Base-by-base conservation (phyloP, 2,329 filamentous ascomycete species). In the Trichophyton benhamiae region DNA sequence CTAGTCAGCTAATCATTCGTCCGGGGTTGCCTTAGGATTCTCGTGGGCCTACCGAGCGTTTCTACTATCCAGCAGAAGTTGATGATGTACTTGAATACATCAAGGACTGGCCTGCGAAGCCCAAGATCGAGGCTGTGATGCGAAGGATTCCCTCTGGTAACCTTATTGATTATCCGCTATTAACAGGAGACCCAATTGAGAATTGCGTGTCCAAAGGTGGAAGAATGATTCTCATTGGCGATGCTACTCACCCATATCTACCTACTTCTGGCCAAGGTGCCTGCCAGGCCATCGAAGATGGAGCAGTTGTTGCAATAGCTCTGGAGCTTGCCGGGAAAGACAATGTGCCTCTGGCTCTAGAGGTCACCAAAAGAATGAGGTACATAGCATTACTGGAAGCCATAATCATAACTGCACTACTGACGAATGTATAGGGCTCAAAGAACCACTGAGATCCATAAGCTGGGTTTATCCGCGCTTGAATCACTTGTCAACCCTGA, bases 221-320 rank as follows among this genome's bases (percentile, higher is more conserved):
- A 17, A 27, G 62, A 22, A 59, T 63, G 53, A 61, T 61, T 17
- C 25, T 83, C 3, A 72, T 82, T 0, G 80, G 80, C 17, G 81
- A 83, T 67, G 79, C 80, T 0, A 80, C 79, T 65, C 82, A 84
- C 68, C 80, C 82, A 0, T 83, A 81, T 2, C 74, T 84, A 1
- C 82, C 82, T 0, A 82, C 83, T 68, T 74, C 83, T 63, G 80
- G 79, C 0, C 82, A 84, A 68, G 82, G 82, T 5, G 82, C 82
- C 0, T 82, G 82, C 0, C 82, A 84, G 67, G 82, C 82, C 0
- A 81, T 85, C 60, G 82, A 85, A 72, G 82, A 84, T 65, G 80
- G 76, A 0, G 81, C 78, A 0, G 81, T 82, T 0, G 69, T 83
- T 1, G 76, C 73, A 0, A 77, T 79, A 20, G 33, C 49, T 33